Evolutionary conservation across 768 basidiomycete species (phyloP).

Genomic region (Auriscalpium vulgare): DNA sequence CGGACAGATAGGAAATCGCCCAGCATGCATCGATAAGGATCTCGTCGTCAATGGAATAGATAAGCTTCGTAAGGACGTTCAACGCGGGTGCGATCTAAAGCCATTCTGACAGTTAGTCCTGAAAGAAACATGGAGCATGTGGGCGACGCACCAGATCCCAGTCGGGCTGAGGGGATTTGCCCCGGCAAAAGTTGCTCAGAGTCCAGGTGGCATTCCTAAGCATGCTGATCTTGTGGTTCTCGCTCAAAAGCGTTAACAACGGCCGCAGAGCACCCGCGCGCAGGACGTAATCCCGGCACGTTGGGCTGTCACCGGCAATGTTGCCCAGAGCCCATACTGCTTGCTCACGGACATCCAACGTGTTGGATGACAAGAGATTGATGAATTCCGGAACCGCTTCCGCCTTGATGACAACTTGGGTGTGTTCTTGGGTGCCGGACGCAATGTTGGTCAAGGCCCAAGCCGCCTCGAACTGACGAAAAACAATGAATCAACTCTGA

Average conservation of each 20-base stretch:
- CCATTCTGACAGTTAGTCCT: not conserved
- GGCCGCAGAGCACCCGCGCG: slow-evolving; percentile 90
- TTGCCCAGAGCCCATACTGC: slow-evolving; percentile 99
- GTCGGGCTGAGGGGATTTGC: slow-evolving; percentile 95
- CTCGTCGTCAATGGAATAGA: slow-evolving; percentile 98
- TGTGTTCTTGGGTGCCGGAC: slow-evolving; percentile 96
- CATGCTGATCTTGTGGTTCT: slow-evolving; percentile 99
- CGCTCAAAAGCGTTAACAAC: slow-evolving; percentile 81
- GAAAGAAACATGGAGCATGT: slow-evolving; percentile 1
- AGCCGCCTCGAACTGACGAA: slow-evolving; percentile 81
- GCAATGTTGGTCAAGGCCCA: slow-evolving; percentile 99
- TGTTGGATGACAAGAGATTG: slow-evolving; percentile 87
- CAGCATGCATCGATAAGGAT: slow-evolving; percentile 99
- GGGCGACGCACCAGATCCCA: slow-evolving; percentile 79
- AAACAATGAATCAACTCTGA: not conserved
- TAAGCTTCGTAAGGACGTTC: slow-evolving; percentile 93
- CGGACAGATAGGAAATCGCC: slow-evolving; percentile 99
- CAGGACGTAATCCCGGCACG: slow-evolving; percentile 94
- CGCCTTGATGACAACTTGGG: slow-evolving; percentile 93
- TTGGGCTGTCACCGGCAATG: slow-evolving; percentile 97
- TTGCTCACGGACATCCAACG: slow-evolving; percentile 96
- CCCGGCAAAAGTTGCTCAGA: slow-evolving; percentile 97
- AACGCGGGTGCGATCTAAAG: slow-evolving; percentile 90
- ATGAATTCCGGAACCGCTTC: slow-evolving; percentile 97
- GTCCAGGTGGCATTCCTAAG: slow-evolving; percentile 99